A percentile compares a stretch with the other conserved stretches of the same genome.
These are phyloP conservation scores for Tolypocladium inflatum DNA, from an alignment of 2,329 filamentous ascomycete species.

Conservation along the genomic window DNA sequence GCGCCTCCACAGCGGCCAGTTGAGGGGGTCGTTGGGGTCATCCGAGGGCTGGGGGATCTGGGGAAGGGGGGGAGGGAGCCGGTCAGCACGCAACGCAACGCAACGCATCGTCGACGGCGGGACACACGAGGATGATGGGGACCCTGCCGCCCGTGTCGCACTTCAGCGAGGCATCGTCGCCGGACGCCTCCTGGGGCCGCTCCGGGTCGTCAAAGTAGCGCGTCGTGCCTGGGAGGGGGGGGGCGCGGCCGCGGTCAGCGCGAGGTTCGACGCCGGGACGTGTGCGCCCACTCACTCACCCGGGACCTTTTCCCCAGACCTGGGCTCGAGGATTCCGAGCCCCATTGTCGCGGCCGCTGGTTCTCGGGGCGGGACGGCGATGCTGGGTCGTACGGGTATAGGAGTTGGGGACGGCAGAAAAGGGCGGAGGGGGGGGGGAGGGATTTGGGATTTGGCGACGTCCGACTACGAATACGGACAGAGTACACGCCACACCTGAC, in stretches of 20 bases:
- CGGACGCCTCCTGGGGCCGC: constrained; percentile 31
- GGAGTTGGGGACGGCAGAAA: too few species aligned
- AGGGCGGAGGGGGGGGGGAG: too few species aligned
- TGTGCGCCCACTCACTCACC: too few species aligned
- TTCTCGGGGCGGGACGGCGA: neutral
- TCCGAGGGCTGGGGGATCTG: constrained; percentile 74
- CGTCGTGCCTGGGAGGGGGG: constrained; percentile 40
- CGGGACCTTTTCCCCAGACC: constrained; percentile 58
- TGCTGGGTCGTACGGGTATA: too few species aligned
- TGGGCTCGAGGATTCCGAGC: constrained; percentile 65
- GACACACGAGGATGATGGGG: constrained; percentile 64
- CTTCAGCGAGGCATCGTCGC: constrained; percentile 47
- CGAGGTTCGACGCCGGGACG: too few species aligned
- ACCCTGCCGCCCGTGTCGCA: constrained; percentile 57
- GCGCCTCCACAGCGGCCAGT: constrained; percentile 78
- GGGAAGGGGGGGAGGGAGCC: neutral
- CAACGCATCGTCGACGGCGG: neutral
- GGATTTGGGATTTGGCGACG: too few species aligned
- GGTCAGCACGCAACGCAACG: neutral
- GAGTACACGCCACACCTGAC: too few species aligned
- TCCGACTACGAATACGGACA: too few species aligned
- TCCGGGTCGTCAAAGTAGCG: constrained; percentile 54
- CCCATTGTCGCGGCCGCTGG: constrained; percentile 18
- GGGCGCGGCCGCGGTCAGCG: neutral
- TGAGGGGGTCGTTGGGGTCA: constrained; percentile 80